Evolutionary conservation across 345 rosid species (phyloP).

Genomic region (Cardamine resedifolia): DNA sequence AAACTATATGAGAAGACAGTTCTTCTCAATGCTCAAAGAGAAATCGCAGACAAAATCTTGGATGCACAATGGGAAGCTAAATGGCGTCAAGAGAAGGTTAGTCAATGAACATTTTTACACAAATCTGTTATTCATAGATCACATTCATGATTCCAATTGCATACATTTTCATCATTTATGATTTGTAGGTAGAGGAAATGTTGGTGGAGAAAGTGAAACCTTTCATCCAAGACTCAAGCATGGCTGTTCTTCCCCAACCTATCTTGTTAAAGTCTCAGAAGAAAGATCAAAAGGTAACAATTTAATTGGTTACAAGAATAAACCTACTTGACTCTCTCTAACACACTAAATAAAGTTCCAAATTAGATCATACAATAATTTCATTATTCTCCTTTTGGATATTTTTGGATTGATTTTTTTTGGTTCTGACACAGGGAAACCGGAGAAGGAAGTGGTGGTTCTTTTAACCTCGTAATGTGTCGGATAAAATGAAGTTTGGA

Average conservation of each 20-base stretch:
- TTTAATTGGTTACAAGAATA: neutral
- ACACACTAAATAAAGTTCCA: neutral
- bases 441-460: constrained; percentile 70
- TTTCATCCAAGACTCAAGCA: constrained; percentile 51
- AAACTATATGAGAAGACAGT: constrained; percentile 89
- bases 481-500: neutral
- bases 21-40: constrained; percentile 92
- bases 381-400: neutral
- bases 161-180: neutral
- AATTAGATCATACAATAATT: constrained; percentile 3
- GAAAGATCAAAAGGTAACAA: constrained; percentile 48
- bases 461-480: constrained; percentile 42
- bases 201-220: constrained; percentile 87
- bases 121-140: neutral
- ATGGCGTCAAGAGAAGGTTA: constrained; percentile 93
- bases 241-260: constrained; percentile 56
- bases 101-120: constrained; percentile 7
- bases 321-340: neutral
- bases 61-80: constrained; percentile 88
- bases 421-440: constrained; percentile 43
- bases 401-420: neutral
- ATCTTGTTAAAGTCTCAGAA: constrained; percentile 55
- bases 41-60: constrained; percentile 75
- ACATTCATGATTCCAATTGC: neutral
- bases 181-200: constrained; percentile 66